These are phyloP conservation scores for Taphrina pruni DNA, from an alignment of 1,139 yeast genomes.

Conservation along the genomic window DNA sequence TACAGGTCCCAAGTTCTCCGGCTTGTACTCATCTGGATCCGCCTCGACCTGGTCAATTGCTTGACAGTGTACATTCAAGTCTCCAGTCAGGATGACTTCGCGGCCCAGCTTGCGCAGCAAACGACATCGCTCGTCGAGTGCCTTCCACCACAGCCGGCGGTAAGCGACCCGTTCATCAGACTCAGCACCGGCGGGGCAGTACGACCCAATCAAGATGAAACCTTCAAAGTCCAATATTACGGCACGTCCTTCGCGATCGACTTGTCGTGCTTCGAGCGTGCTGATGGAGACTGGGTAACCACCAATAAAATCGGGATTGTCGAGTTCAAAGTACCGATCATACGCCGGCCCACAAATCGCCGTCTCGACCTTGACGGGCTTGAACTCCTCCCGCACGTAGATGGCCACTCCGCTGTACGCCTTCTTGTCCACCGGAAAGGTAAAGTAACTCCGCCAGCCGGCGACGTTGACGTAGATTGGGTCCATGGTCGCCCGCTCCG, in stretches of 20 bases:
- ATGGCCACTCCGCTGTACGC: slow-evolving; percentile 95
- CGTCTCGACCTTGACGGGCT: slow-evolving; percentile 79
- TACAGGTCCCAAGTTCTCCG: slow-evolving; percentile 37
- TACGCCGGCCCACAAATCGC: slow-evolving; percentile 78
- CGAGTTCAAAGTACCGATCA: slow-evolving; percentile 45
- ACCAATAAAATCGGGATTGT: slow-evolving; percentile 61
- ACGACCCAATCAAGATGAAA: slow-evolving; percentile 70
- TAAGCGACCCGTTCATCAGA: slow-evolving; percentile 69
- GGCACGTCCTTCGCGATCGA: slow-evolving; percentile 87
- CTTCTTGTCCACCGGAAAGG: slow-evolving; percentile 65
- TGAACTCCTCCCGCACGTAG: slow-evolving; percentile 60
- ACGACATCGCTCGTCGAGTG: slow-evolving; percentile 66
- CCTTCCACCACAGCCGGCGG: slow-evolving; percentile 63
- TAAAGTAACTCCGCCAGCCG: slow-evolving; percentile 68
- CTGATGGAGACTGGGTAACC: slow-evolving; percentile 62
- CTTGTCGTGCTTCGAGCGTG: slow-evolving; percentile 52
- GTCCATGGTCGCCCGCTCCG: slow-evolving; percentile 60
- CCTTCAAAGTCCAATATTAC: slow-evolving; percentile 72
- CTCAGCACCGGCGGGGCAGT: slow-evolving; percentile 78
- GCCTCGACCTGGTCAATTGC: slow-evolving; percentile 79
- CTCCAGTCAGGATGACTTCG: slow-evolving; percentile 81
- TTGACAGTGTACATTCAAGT: slow-evolving; percentile 79
- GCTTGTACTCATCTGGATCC: slow-evolving; percentile 30
- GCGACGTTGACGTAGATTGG: slow-evolving; percentile 62
- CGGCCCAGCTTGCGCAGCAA: slow-evolving; percentile 60